A percentile compares a stretch with the other conserved stretches of the same genome.
phyloP scores from a whole-genome alignment of 2,329 filamentous ascomycete species.

The Nigrospora osmanthi region DNA sequence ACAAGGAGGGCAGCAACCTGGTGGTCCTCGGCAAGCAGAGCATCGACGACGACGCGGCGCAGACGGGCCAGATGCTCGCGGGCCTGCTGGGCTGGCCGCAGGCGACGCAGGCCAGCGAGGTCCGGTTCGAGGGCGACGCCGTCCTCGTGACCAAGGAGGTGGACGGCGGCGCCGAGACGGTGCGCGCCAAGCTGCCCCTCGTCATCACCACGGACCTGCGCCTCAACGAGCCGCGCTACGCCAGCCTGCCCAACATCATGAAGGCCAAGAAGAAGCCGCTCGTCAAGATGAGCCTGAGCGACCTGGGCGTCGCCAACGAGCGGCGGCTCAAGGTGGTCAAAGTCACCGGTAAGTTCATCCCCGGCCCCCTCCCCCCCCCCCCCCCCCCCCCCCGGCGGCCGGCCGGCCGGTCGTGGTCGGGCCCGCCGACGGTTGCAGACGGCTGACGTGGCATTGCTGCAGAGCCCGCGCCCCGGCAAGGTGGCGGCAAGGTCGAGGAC shows the following conservation, averaged over 20 bases:
- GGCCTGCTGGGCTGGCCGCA: conserved; percentile 88
- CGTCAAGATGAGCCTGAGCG: conserved; percentile 80
- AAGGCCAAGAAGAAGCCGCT: conserved; percentile 99
- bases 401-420: not conserved
- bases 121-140: conserved; percentile 64
- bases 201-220: conserved; percentile 91
- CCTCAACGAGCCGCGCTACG: conserved; percentile 91
- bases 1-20: conserved; percentile 81
- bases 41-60: conserved; percentile 91
- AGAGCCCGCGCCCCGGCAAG: conserved; percentile 83
- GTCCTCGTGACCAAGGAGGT: conserved; percentile 85
- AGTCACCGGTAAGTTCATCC: conserved; percentile 60
- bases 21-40: conserved; percentile 96
- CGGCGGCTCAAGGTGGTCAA: conserved; percentile 82
- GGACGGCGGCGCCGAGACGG: conserved; percentile 88
- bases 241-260: conserved; percentile 97
- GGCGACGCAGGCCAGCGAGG: conserved; percentile 85
- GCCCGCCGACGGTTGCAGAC: not conserved
- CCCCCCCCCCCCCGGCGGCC: not conserved
- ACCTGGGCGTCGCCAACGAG: conserved; percentile 70
- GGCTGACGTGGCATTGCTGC: conserved; percentile 12
- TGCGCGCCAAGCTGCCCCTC: conserved; percentile 80
- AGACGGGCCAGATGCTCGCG: conserved; percentile 98
- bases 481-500: conserved; percentile 94
- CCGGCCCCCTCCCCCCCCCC: not conserved